phyloP scores from a whole-genome alignment of 1,284 basidiomycete genomes.

The Sporisorium graminicola region DNA sequence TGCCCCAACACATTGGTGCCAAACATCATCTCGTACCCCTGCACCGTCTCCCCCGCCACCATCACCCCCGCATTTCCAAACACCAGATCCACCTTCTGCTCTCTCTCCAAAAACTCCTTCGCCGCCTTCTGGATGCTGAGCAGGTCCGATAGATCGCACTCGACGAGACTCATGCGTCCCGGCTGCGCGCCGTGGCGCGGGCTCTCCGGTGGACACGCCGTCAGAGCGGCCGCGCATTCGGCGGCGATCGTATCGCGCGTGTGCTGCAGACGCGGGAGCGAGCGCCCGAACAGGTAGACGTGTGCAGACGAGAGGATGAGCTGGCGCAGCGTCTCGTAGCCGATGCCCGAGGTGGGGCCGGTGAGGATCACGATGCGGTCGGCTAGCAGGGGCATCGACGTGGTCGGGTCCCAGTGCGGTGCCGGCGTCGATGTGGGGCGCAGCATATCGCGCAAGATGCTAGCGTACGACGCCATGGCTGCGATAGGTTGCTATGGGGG shows the following conservation, averaged over 20 bases:
- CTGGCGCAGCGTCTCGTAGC: conserved; percentile 53
- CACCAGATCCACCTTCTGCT: conserved; percentile 49
- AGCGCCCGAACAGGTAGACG: conserved; percentile 55
- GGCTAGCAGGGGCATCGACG: conserved; percentile 25
- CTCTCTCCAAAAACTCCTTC: conserved; percentile 22
- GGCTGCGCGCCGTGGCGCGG: conserved; percentile 1
- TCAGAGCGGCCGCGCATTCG: conserved; percentile 12
- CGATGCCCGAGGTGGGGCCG: conserved; percentile 62
- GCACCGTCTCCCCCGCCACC: conserved; percentile 25
- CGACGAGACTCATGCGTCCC: conserved; percentile 38
- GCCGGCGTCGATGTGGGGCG: conserved; percentile 1
- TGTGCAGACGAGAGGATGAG: conserved; percentile 55
- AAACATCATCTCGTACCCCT: conserved; percentile 58
- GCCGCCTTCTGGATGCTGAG: conserved; percentile 40
- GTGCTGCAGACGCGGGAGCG: conserved; percentile 7
- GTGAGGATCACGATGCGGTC: conserved; percentile 59
- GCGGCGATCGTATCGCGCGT: conserved; percentile 7
- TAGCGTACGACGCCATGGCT: conserved; percentile 39
- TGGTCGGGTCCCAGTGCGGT: conserved; percentile 22
- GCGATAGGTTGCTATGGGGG: no score
- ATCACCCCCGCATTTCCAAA: conserved; percentile 58
- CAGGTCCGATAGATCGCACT: conserved; percentile 52
- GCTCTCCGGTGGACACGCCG: background rate
- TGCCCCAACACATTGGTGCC: conserved; percentile 58
- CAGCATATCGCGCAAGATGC: conserved; percentile 24